A percentile compares a stretch with the other conserved stretches of the same genome.
Conservation (phyloP, 352 stramenopile species). For the Globisporangium cylindrosporum region DNA sequence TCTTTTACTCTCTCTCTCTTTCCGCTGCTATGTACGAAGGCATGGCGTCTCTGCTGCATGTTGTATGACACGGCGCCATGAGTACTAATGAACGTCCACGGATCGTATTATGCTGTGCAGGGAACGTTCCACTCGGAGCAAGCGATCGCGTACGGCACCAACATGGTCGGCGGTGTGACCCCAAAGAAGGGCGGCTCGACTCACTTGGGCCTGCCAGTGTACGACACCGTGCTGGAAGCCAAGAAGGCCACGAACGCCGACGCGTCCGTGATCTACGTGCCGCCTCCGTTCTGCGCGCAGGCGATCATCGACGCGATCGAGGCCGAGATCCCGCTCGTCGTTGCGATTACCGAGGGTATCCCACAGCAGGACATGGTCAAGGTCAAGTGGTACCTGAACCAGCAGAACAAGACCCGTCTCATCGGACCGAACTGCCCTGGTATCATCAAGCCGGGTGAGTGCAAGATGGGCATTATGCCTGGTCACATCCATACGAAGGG, state of each 20-base stretch:
- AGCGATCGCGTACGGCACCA: conserved; percentile 99
- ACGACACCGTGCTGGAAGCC: conserved; percentile 94
- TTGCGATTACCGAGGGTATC: conserved; percentile 99
- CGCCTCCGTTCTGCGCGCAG: conserved; percentile 96
- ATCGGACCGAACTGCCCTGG: conserved; percentile 99
- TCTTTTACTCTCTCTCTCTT: not conserved
- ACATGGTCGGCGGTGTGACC: conserved; percentile 99
- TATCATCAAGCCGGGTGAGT: conserved; percentile 99
- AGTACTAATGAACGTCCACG: not conserved
- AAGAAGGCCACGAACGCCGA: conserved; percentile 90
- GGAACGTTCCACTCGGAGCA: conserved; percentile 99
- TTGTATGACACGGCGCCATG: not conserved
- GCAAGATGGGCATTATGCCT: conserved; percentile 99
- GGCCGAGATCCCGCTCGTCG: conserved; percentile 94
- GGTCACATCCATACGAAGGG: conserved; percentile 98
- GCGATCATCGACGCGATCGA: conserved; percentile 99
- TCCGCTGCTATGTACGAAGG: not conserved
- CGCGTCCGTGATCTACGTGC: conserved; percentile 99
- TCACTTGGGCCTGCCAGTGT: conserved; percentile 98
- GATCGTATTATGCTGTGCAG: conserved; percentile 28
- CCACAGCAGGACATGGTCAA: conserved; percentile 99
- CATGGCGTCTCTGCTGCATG: not conserved
- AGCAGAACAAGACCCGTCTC: conserved; percentile 94
- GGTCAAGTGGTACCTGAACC: conserved; percentile 94
- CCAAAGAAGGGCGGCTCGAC: conserved; percentile 97